These are phyloP conservation scores for Microcos paniculata DNA, from an alignment of 345 rosid genomes.

Conservation along the genomic window DNA sequence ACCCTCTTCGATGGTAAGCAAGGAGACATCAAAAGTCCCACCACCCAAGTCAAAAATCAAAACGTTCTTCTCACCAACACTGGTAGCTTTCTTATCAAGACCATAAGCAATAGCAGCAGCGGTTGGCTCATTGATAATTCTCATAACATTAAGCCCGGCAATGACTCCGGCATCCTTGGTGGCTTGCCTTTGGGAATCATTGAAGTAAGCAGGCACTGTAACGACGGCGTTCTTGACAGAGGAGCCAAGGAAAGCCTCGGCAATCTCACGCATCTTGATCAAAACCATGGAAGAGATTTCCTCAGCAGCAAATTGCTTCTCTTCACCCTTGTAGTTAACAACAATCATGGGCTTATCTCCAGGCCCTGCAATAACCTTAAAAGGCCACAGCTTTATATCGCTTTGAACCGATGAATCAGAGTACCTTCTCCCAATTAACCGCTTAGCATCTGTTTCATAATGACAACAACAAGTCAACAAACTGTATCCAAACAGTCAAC, in stretches of 20 bases:
- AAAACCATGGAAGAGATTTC: constrained; percentile 59
- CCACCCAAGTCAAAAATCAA: constrained; percentile 57
- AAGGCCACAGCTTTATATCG: constrained; percentile 23
- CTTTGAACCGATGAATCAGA: constrained; percentile 3
- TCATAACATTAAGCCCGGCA: constrained; percentile 53
- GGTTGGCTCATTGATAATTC: constrained; percentile 54
- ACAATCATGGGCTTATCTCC: constrained; percentile 32
- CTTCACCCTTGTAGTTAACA: constrained; percentile 28
- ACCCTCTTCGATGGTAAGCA: constrained; percentile 57
- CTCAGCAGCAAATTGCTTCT: constrained; percentile 32
- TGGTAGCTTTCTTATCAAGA: constrained; percentile 53
- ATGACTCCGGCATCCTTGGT: constrained; percentile 57
- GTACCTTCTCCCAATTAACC: constrained; percentile 12
- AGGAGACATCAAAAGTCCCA: constrained; percentile 60
- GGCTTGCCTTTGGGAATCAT: constrained; percentile 58
- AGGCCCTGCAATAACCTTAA: constrained; percentile 30
- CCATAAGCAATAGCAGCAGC: constrained; percentile 64
- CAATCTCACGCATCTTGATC: constrained; percentile 52
- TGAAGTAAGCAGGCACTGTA: constrained; percentile 55
- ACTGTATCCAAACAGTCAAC: background rate
- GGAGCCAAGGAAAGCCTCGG: constrained; percentile 49
- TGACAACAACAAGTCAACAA: background rate
- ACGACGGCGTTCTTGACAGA: constrained; percentile 45
- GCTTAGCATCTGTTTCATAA: constrained; percentile 7
- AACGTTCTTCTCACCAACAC: constrained; percentile 52